Evolutionary conservation across 2,329 filamentous ascomycete genomes (phyloP).

Genomic region (Colletotrichum camelliae): DNA sequence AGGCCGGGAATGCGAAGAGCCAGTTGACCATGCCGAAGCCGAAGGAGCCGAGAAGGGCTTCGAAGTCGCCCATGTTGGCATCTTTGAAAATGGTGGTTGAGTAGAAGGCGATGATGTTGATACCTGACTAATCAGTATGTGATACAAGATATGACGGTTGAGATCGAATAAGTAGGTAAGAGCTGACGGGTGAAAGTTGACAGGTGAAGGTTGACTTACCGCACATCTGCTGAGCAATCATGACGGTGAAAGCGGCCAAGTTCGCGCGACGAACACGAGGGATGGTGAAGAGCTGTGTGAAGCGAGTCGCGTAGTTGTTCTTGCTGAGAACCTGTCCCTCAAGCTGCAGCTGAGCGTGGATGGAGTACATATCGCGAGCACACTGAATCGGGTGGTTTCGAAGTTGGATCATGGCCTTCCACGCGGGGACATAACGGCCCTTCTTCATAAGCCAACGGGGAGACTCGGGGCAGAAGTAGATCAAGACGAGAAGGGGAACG

Average conservation of each 20-base stretch:
- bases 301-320: constrained; percentile 65
- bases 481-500: constrained; percentile 60
- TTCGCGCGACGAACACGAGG: constrained; percentile 75
- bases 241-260: constrained; percentile 77
- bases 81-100: constrained; percentile 67
- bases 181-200: neutral
- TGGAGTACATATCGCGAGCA: constrained; percentile 67
- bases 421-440: constrained; percentile 64
- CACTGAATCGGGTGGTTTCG: constrained; percentile 62
- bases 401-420: constrained; percentile 56
- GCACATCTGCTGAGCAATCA: constrained; percentile 79
- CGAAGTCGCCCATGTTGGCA: constrained; percentile 59
- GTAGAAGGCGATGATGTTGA: constrained; percentile 81
- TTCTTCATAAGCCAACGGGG: constrained; percentile 74
- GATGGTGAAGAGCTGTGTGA: constrained; percentile 71
- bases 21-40: constrained; percentile 64
- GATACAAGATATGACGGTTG: too few species aligned
- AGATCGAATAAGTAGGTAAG: neutral
- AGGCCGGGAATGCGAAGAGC: constrained; percentile 61
- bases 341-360: constrained; percentile 67
- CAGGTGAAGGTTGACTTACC: constrained; percentile 30
- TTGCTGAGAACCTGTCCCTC: constrained; percentile 57
- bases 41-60: constrained; percentile 56
- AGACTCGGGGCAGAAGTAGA: constrained; percentile 71
- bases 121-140: constrained; percentile 33